These are phyloP conservation scores for Suillus spraguei DNA, from an alignment of 768 basidiomycete species.

Conservation along the genomic window DNA sequence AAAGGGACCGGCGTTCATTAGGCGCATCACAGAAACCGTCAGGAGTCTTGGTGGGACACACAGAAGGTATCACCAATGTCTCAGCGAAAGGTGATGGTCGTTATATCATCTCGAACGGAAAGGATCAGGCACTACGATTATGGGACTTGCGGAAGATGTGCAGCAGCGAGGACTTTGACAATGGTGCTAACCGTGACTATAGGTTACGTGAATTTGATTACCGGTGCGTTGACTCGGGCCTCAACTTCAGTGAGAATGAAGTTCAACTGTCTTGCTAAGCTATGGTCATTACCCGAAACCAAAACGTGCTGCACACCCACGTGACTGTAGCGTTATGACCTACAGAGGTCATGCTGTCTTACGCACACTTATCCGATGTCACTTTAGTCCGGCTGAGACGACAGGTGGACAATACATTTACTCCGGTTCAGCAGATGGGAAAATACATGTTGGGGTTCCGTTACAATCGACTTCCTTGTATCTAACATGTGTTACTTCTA, in stretches of 20 bases:
- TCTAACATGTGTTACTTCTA: slow-evolving; percentile 32
- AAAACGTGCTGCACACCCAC: slow-evolving; percentile 66
- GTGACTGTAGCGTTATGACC: slow-evolving; percentile 94
- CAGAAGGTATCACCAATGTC: slow-evolving; percentile 94
- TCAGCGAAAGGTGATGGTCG: slow-evolving; percentile 96
- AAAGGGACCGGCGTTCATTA: slow-evolving; percentile 55
- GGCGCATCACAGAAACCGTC: slow-evolving; percentile 69
- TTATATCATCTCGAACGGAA: slow-evolving; percentile 94
- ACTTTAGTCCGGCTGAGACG: slow-evolving; percentile 92
- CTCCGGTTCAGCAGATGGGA: slow-evolving; percentile 87
- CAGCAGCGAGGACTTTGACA: slow-evolving; percentile 67
- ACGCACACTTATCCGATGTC: slow-evolving; percentile 91
- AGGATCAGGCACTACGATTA: slow-evolving; percentile 88
- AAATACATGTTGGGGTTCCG: slow-evolving; percentile 65
- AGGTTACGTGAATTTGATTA: slow-evolving; percentile 76
- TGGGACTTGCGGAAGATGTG: slow-evolving; percentile 97
- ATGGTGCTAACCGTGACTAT: slow-evolving; percentile 49
- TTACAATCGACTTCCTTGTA: slow-evolving; percentile 8
- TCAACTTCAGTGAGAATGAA: neutral
- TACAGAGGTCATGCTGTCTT: slow-evolving; percentile 91
- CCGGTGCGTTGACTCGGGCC: slow-evolving; percentile 51
- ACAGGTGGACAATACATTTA: slow-evolving; percentile 95
- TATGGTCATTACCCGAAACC: slow-evolving; percentile 69
- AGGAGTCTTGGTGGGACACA: slow-evolving; percentile 93
- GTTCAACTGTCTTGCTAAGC: slow-evolving; percentile 38